Evolutionary conservation across 768 basidiomycete species (phyloP), one percentile per base, ranked within the genome.

Genomic region (Flagelloscypha sp.): DNA sequence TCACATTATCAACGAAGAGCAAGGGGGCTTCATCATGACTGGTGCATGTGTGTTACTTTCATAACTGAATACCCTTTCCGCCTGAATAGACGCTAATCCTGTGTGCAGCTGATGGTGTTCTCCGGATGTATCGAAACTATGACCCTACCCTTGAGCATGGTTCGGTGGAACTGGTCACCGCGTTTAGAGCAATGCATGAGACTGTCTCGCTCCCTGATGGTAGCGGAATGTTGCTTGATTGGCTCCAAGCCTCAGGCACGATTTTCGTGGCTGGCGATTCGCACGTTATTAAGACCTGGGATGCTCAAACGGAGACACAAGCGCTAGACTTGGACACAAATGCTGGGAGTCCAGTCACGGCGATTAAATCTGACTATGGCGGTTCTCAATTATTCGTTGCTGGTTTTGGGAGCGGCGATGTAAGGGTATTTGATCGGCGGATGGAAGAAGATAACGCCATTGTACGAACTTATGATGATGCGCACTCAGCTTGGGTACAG

Each of bases 1-100:
- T 15, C 78, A 89, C 36, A 80, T 97, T 52, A 88, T 98, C 56
- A 97, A 99, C 54, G 88, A 99, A 58, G 90, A 95, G 38, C 84
- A 90, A 10, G 84, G 87, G 7, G 90, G 89, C 1, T 79, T 97
- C 29, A 76, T 98, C 35, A 57, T 98, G 36, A 82, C 84, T 18
- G 90, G 80, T 4, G 84, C 94, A 42, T 76, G 89, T 90, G 48
- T 40, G 79, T 59, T 19, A 13, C n/a, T 0, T 7, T 38, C 30
- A 16, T 19, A 21, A 17, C 16, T 38, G 23, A 33, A 31, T 12
- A 23, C n/a, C 30, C 19, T 30, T n/a, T 27, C 12, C 12, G 10
- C 12, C 12, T 6, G 20, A 15, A 23, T 35, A 12, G 2, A 34
- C n/a, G 20, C 15, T 35, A 35, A 39, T 35, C 11, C 33, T 8